Evolutionary conservation across 108 stramenopile genomes (phyloP), one percentile per base, ranked within the genome.

Genomic region (Discostella pseudostelligera): DNA sequence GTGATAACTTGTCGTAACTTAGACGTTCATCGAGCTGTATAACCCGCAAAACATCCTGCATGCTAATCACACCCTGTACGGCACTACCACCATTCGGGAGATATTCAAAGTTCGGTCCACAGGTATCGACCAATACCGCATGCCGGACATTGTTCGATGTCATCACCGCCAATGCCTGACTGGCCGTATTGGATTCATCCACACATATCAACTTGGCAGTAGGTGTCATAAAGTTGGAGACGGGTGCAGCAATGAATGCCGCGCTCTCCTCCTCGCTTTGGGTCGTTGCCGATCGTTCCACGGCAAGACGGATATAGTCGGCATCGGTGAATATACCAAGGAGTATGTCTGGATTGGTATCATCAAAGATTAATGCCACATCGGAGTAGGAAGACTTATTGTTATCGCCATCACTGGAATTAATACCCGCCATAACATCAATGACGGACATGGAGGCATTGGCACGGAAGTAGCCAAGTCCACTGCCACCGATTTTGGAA

Each of bases 271-370:
- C 80, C 72, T 93, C 91, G 14, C 35, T 70, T 14, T 56, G 58
- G 16, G 88, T 71, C 43, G 72, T 73, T 49, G 79, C 76, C 49
- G 49, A 22, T 49, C 87, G 69, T 55, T 73, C 78, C 46, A 85
- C 87, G 20, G 91, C 86, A 48, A 93, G 87, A 65, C 73, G 72
- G 57, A 96, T 87, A 59, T 88, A 96, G 78, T 96, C 95, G n/a
- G 83, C 47, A 79, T 96, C 95, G 9, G 95, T 96, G 75, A 96
- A 96, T 44, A 96, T 83, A 11, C 95, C 95, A 19, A 83, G 14
- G 19, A 96, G 61, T 26, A 81, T 58, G 22, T 74, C 67, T 11
- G 39, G 43, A 29, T 75, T 60, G 55, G 44, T 19, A 35, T 86
- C 83, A 47, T 86, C 83, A 70, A 83, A 90, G 9, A 88, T 87